These are phyloP conservation scores for Colletotrichum chlorophyti DNA, from an alignment of 2,329 filamentous ascomycete species.

Conservation along the genomic window DNA sequence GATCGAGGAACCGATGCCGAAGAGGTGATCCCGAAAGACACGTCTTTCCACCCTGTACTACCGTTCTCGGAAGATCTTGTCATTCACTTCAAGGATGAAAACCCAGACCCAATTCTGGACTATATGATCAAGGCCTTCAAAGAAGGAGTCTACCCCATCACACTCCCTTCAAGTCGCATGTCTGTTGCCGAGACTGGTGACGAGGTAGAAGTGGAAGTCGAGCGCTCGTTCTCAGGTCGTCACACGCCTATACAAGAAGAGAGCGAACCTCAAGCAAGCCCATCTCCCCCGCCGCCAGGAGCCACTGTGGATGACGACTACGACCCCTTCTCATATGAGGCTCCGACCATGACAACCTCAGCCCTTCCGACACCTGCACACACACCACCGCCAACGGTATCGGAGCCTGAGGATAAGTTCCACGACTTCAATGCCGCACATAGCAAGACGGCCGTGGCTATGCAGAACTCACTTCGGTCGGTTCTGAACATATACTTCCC, in stretches of 20 bases:
- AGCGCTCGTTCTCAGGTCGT: not conserved
- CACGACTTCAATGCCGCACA: conserved; percentile 50
- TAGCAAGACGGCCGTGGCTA: conserved; percentile 55
- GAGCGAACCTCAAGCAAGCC: conserved; percentile 4
- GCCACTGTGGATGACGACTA: conserved; percentile 45
- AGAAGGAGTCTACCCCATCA: conserved; percentile 42
- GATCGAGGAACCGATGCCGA: conserved; percentile 37
- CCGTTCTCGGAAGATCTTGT: conserved; percentile 63
- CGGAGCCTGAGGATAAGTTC: conserved; percentile 46
- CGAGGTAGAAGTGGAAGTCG: too few species aligned
- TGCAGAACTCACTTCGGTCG: conserved; percentile 64
- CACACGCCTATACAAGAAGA: conserved; percentile 8
- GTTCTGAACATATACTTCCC: conserved; percentile 60
- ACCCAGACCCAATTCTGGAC: conserved; percentile 49
- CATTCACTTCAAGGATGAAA: conserved; percentile 57
- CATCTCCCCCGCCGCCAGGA: conserved; percentile 1
- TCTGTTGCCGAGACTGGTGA: conserved; percentile 20
- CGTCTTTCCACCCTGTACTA: conserved; percentile 51
- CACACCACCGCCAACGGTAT: conserved; percentile 46
- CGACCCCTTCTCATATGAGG: conserved; percentile 51
- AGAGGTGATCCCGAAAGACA: conserved; percentile 31
- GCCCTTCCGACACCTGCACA: conserved; percentile 50
- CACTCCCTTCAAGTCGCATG: not conserved
- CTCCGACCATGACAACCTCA: conserved; percentile 33
- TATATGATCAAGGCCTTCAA: conserved; percentile 55